Conservation (phyloP, 2,329 filamentous ascomycete genomes). For the Aspergillus fumigatus region DNA sequence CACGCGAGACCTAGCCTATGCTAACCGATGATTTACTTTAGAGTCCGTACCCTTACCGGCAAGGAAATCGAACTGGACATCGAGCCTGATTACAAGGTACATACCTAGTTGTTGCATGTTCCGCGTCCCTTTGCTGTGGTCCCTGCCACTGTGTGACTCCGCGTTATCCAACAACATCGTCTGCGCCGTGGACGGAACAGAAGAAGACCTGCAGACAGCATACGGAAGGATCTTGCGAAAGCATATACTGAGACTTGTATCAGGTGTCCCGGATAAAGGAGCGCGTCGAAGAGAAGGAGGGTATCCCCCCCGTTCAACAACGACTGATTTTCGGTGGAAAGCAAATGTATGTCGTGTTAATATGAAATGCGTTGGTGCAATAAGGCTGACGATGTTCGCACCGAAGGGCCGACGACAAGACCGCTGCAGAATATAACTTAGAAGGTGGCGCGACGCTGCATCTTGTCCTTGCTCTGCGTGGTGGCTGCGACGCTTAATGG, state of each 20-base stretch:
- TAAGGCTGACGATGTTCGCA: constrained; percentile 1
- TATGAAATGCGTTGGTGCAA: neutral
- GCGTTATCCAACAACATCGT: neutral
- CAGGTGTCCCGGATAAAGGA: constrained; percentile 97
- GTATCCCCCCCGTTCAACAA: constrained; percentile 95
- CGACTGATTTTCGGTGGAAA: constrained; percentile 94
- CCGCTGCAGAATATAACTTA: constrained; percentile 82
- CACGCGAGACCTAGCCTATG: neutral
- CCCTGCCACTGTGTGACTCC: no score
- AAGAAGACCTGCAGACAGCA: neutral
- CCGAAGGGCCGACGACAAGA: constrained; percentile 86
- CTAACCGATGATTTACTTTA: constrained; percentile 37
- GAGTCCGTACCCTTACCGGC: constrained; percentile 94
- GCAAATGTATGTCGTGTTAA: constrained; percentile 68
- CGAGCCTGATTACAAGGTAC: constrained; percentile 85
- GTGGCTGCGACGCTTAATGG: constrained; percentile 48
- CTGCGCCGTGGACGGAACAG: neutral
- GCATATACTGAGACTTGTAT: neutral
- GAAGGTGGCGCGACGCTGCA: constrained; percentile 91
- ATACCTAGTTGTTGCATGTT: neutral
- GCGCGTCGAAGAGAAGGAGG: constrained; percentile 98
- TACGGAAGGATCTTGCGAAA: neutral
- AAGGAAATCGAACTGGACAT: constrained; percentile 99
- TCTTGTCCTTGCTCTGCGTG: constrained; percentile 88
- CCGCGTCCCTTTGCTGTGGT: neutral